phyloP scores from a whole-genome alignment of 75 land plant species.

The Selaginella tamariscina region DNA sequence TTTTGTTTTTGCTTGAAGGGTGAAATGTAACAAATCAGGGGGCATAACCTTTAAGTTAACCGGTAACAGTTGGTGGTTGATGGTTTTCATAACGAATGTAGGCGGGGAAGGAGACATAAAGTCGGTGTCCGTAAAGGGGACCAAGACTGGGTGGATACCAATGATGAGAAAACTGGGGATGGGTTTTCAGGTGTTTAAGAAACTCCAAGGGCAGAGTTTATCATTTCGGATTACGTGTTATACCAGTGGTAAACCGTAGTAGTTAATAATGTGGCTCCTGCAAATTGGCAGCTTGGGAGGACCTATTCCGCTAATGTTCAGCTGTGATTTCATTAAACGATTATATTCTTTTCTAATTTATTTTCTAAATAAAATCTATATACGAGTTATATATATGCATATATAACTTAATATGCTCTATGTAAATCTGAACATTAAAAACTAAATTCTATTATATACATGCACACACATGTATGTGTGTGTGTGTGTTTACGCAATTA shows the following conservation, averaged over 20 bases:
- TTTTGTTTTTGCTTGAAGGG: neutral
- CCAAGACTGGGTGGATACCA: neutral
- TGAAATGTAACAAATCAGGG: neutral
- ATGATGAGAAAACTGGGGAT: neutral
- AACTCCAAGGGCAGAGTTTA: conserved; percentile 3
- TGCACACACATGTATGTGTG: too few species aligned
- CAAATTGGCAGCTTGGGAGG: neutral
- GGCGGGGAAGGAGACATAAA: conserved; percentile 2
- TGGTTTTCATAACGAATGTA: conserved; percentile 9
- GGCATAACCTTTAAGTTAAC: neutral
- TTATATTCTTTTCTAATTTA: too few species aligned
- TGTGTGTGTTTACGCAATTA: too few species aligned
- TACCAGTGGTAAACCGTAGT: conserved; percentile 6
- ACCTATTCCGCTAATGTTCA: conserved; percentile 6
- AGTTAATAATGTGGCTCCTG: conserved; percentile 4
- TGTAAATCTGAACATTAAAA: too few species aligned
- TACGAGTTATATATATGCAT: too few species aligned
- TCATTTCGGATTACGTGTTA: conserved; percentile 1
- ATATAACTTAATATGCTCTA: too few species aligned
- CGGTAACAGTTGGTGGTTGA: conserved; percentile 5
- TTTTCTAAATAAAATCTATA: too few species aligned
- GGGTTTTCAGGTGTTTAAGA: neutral
- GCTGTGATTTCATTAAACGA: too few species aligned
- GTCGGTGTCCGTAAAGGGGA: conserved; percentile 5
- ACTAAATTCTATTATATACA: too few species aligned